These are phyloP conservation scores for Corrigiola litoralis DNA, from an alignment of 179 eudicot species.

Conservation along the genomic window DNA sequence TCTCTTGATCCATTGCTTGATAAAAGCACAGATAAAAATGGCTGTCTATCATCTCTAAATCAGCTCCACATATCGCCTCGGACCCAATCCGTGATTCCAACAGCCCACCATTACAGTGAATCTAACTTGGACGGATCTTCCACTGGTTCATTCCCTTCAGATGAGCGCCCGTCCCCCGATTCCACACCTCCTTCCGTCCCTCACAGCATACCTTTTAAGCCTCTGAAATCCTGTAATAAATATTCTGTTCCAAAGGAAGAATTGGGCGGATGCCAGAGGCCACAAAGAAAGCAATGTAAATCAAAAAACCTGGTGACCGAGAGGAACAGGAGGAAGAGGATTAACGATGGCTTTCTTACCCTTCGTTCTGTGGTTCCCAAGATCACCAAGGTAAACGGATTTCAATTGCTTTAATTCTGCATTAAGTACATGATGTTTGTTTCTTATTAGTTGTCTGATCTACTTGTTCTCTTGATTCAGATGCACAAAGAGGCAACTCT, in stretches of 20 bases:
- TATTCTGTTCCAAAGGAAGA: slow-evolving; percentile 14
- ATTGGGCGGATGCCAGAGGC: slow-evolving; percentile 20
- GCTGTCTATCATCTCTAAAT: slow-evolving; percentile 17
- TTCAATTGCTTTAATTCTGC: not conserved
- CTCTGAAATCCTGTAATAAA: not conserved
- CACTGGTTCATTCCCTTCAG: slow-evolving; percentile 48
- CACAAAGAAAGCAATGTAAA: slow-evolving; percentile 27
- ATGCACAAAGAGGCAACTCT: slow-evolving; percentile 65
- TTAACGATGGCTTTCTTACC: slow-evolving; percentile 45
- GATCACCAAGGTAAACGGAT: slow-evolving; percentile 59
- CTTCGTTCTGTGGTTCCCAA: slow-evolving; percentile 83
- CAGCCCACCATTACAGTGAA: slow-evolving; percentile 18
- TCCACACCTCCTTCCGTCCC: slow-evolving; percentile 35
- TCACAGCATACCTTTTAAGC: slow-evolving; percentile 21
- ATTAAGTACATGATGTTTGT: not conserved
- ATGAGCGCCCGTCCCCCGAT: slow-evolving; percentile 32
- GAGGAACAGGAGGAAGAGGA: slow-evolving; percentile 64
- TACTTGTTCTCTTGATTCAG: slow-evolving; percentile 21
- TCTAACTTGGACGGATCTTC: slow-evolving; percentile 45
- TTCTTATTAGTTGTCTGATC: not conserved
- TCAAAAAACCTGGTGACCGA: slow-evolving; percentile 78
- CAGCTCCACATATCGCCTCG: slow-evolving; percentile 9
- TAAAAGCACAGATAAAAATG: slow-evolving; percentile 15
- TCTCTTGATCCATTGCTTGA: slow-evolving; percentile 11
- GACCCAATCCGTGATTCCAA: slow-evolving; percentile 13